Percentiles rank a stretch among this genome's conserved stretches.
Evolutionary conservation across 257 asterid species (phyloP).

Genomic region (Gentiana macrophylla): DNA sequence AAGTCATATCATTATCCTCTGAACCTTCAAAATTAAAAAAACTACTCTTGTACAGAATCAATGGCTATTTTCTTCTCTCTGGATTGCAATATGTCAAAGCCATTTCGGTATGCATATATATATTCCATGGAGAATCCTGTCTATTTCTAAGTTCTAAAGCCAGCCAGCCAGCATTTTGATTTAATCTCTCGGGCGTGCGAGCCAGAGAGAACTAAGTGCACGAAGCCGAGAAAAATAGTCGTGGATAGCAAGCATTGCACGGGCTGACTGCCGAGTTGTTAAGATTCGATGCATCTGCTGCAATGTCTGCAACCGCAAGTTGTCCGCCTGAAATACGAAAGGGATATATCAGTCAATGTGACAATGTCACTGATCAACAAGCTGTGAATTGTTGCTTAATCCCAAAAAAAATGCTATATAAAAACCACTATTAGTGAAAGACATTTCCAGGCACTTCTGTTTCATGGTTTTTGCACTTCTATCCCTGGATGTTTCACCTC

Average conservation of each 20-base stretch:
- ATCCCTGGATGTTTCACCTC: too few species aligned
- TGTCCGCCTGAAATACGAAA: conserved; percentile 62
- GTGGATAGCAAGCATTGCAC: conserved; percentile 80
- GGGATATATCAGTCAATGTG: neutral
- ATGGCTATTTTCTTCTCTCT: too few species aligned
- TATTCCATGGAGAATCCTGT: conserved; percentile 1
- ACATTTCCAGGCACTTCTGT: too few species aligned
- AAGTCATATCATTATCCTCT: too few species aligned
- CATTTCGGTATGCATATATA: neutral
- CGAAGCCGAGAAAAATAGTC: conserved; percentile 89
- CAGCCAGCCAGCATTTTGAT: neutral
- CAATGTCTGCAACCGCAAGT: conserved; percentile 79
- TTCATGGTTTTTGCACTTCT: too few species aligned
- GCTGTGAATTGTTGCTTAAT: too few species aligned
- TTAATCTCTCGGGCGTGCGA: conserved; percentile 85
- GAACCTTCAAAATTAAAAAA: too few species aligned
- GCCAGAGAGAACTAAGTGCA: conserved; percentile 95
- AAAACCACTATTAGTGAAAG: too few species aligned
- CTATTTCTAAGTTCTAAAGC: neutral
- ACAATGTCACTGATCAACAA: too few species aligned
- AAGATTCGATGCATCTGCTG: conserved; percentile 87
- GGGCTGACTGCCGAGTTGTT: conserved; percentile 90
- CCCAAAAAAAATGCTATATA: too few species aligned
- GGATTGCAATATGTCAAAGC: too few species aligned
- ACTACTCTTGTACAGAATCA: too few species aligned